phyloP scores from a whole-genome alignment of 331 rosid species.

The Arachis monticola region DNA sequence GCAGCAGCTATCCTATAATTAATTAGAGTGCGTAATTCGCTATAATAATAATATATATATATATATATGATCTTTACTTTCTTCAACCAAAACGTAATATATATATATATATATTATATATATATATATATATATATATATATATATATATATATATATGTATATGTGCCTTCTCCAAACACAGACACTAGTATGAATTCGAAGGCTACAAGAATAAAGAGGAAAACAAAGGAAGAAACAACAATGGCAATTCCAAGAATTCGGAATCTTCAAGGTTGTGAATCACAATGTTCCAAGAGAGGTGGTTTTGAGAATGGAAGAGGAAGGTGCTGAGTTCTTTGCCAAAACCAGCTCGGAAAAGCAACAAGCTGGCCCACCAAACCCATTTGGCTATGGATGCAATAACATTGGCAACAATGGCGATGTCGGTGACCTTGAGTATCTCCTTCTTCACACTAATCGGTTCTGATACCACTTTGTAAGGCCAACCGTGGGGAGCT shows the following conservation, averaged over 20 bases:
- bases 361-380: constrained; percentile 51
- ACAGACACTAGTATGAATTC: no score
- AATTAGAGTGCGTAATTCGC: no score
- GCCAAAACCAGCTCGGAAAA: constrained; percentile 52
- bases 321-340: constrained; percentile 56
- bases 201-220: constrained; percentile 30
- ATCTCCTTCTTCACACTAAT: constrained; percentile 74
- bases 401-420: constrained; percentile 70
- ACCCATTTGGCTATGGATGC: constrained; percentile 73
- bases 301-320: constrained; percentile 57
- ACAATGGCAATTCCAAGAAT: constrained; percentile 63
- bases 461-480: no score
- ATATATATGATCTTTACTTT: no score
- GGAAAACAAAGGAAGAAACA: constrained; percentile 47
- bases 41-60: no score
- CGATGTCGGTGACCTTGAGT: constrained; percentile 76
- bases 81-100: no score
- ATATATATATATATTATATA: no score
- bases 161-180: no score
- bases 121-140: no score
- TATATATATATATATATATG: no score
- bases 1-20: no score
- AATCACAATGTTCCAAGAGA: constrained; percentile 62
- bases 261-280: constrained; percentile 73
- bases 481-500: no score